Evolutionary conservation across 1,139 yeast species (phyloP).

Genomic region (Taphrina communis): DNA sequence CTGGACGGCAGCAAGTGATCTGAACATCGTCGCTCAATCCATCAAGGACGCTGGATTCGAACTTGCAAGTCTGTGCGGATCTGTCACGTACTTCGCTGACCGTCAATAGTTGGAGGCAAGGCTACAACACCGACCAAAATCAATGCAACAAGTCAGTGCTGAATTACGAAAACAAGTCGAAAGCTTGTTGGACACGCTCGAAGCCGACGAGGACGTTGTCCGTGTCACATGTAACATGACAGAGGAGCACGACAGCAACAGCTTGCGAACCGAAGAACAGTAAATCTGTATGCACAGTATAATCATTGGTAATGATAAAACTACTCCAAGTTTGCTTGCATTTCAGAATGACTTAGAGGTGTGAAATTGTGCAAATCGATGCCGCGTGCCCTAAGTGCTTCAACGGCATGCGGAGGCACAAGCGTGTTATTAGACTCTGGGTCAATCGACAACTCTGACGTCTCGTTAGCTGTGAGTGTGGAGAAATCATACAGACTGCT

Average conservation of each 20-base stretch:
- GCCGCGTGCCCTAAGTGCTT: slow-evolving; percentile 49
- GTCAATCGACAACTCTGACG: slow-evolving; percentile 53
- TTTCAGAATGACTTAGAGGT: slow-evolving; percentile 51
- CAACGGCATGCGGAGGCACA: slow-evolving; percentile 54
- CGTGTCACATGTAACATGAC: slow-evolving; percentile 18
- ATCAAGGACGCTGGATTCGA: slow-evolving; percentile 63
- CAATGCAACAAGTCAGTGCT: not conserved
- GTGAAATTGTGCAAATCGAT: slow-evolving; percentile 53
- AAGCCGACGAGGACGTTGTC: slow-evolving; percentile 33
- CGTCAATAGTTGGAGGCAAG: slow-evolving; percentile 58
- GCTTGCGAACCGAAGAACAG: not conserved
- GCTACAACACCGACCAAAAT: slow-evolving; percentile 56
- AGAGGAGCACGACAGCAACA: slow-evolving; percentile 6
- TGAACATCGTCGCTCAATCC: slow-evolving; percentile 65
- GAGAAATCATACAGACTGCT: not conserved
- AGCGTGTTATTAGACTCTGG: slow-evolving; percentile 54
- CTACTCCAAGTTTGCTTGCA: slow-evolving; percentile 42
- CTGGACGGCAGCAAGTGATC: slow-evolving; percentile 65
- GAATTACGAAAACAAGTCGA: slow-evolving; percentile 18
- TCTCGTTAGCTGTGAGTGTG: not conserved
- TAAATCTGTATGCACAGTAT: slow-evolving; percentile 3
- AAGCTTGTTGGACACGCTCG: slow-evolving; percentile 28
- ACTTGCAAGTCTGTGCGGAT: slow-evolving; percentile 73
- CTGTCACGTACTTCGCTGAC: slow-evolving; percentile 68
- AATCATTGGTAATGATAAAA: not conserved